Evolutionary conservation across 805 yeast genomes (phyloP), one percentile per base, ranked within the genome.

Genomic region (Candida hispaniensis): DNA sequence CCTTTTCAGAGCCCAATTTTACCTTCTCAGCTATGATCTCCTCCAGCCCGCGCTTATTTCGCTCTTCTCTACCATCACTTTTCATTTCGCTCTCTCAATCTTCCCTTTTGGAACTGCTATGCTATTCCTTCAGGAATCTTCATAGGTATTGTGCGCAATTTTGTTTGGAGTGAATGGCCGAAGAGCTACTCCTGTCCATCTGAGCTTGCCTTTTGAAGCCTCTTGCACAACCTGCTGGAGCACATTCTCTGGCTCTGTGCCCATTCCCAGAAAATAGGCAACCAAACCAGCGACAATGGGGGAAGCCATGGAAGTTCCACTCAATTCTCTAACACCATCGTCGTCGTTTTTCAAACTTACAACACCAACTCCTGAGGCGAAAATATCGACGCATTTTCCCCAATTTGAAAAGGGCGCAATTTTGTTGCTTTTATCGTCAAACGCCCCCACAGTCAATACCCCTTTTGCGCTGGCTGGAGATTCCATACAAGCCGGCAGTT

Each of bases 291-390:
- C 77, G 48, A 85, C 85, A 53, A 83, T 94, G 29, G 96, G 96
- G 23, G 94, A 79, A 14, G 96, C 95, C 96, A 86, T 86, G 4
- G 95, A 85, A 6, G 96, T 86, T 61, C 96, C 96, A 16, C 26
- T 19, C 30, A 20, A 25, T 7, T 19, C 30, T 11, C 25, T 34
- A 5, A 47, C 47, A 18, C 43, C 43, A 14, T 34, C 29, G 14
- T 40, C 39, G 26, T 30, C 18, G 26, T 44, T 41, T 5, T 43
- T 33, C 13, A 55, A 41, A 29, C 93, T 81, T 45, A 76, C 64
- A 43, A 86, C 75, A 56, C 81, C 78, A 47, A 82, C 75, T 0
- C 97, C 97, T 30, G 88, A 71, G 0, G 95, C 83, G 56, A 80
- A 78, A 1, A 82, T 63, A 49, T 82, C 83, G 6, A 86, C 93